Evolutionary conservation across 2,329 filamentous ascomycete genomes (phyloP).

Genomic region (Botryotinia narcissicola): DNA sequence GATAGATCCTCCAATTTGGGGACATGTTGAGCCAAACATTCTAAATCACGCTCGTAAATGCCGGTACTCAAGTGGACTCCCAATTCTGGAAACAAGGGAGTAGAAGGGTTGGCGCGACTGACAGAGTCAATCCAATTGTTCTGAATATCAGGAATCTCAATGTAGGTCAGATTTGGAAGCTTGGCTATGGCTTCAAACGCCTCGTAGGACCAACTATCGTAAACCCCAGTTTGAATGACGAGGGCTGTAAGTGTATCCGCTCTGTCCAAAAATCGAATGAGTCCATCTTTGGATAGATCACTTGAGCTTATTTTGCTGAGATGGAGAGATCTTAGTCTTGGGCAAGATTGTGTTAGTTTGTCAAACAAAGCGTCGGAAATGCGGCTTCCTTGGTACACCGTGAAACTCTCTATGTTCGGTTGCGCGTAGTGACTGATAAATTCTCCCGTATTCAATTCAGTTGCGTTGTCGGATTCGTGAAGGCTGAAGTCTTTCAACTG

Average conservation of each 20-base stretch:
- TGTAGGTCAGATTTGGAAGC: background rate
- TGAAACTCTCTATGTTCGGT: background rate
- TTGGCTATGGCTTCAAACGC: background rate
- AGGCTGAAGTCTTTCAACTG: background rate
- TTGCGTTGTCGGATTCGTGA: background rate
- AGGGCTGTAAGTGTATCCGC: background rate
- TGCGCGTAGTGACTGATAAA: background rate
- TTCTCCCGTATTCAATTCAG: background rate
- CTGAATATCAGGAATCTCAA: conserved; percentile 3
- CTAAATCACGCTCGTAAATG: background rate
- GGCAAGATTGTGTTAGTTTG: background rate
- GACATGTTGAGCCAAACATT: background rate
- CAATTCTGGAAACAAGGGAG: background rate
- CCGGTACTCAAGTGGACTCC: background rate
- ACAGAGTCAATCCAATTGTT: background rate
- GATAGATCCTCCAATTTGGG: background rate
- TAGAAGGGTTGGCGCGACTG: background rate
- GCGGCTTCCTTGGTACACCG: background rate
- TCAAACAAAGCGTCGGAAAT: conserved; percentile 1
- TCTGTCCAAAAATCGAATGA: background rate
- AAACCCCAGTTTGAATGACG: background rate
- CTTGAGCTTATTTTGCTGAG: background rate
- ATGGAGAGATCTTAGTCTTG: background rate
- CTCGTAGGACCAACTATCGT: conserved; percentile 9
- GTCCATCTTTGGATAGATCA: background rate